Evolutionary conservation across 2,329 filamentous ascomycete species (phyloP).

Genomic region (Aspergillus sp.): DNA sequence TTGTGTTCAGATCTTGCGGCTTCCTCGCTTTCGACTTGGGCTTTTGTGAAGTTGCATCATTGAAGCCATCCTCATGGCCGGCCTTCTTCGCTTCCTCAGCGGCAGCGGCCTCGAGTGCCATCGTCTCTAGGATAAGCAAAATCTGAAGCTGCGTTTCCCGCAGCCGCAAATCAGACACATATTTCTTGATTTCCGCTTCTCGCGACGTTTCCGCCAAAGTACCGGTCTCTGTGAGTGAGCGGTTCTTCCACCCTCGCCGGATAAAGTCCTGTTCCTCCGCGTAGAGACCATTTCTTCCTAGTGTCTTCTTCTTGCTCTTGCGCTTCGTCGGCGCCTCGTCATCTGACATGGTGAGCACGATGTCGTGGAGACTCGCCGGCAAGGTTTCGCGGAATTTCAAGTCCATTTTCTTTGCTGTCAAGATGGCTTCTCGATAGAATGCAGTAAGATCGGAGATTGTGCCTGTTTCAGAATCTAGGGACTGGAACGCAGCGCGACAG

Average conservation of each 20-base stretch:
- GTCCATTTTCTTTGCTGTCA: conserved; percentile 53
- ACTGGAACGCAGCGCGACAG: conserved; percentile 47
- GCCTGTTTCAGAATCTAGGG: conserved; percentile 28
- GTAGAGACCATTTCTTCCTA: conserved; percentile 54
- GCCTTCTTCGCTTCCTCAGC: conserved; percentile 26
- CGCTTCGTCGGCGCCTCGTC: conserved; percentile 38
- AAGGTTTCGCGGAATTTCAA: conserved; percentile 53
- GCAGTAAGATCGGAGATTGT: conserved; percentile 36
- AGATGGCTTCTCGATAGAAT: conserved; percentile 48
- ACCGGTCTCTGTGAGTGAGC: conserved; percentile 35
- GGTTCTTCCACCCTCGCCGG: conserved; percentile 52
- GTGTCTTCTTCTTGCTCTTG: conserved; percentile 45
- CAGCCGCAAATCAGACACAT: conserved; percentile 49
- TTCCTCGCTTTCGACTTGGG: conserved; percentile 42
- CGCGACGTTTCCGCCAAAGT: conserved; percentile 34
- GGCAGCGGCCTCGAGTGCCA: conserved; percentile 45
- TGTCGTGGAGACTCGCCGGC: conserved; percentile 43
- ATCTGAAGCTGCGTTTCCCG: conserved; percentile 56
- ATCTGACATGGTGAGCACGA: conserved; percentile 43
- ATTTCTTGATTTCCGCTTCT: conserved; percentile 45
- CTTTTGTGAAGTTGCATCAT: conserved; percentile 22
- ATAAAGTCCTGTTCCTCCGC: conserved; percentile 50
- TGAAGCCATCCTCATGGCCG: conserved; percentile 20
- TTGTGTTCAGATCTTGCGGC: conserved; percentile 45
- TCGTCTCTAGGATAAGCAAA: conserved; percentile 53